Percentiles rank a stretch among this genome's conserved stretches.
These are phyloP conservation scores for Friedmanniomyces endolithicus DNA, from an alignment of 495 filamentous ascomycete genomes.

Conservation along the genomic window DNA sequence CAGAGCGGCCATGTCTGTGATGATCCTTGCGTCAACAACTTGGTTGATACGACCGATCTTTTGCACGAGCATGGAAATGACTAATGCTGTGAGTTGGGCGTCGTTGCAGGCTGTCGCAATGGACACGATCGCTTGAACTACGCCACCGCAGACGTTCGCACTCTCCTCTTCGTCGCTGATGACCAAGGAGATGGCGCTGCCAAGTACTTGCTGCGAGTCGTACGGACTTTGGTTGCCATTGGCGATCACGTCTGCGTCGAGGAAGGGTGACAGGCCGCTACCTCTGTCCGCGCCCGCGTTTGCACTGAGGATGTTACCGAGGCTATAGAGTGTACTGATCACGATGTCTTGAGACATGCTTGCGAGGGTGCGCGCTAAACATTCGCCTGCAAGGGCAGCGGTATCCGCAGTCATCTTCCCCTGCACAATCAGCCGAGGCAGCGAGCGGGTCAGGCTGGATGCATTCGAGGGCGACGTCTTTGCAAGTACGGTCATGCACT, in stretches of 20 bases:
- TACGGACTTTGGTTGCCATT: conserved; percentile 35
- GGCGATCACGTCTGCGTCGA: conserved; percentile 24
- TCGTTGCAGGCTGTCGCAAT: conserved; percentile 72
- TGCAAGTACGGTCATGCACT: conserved; percentile 69
- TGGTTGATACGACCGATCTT: conserved; percentile 74
- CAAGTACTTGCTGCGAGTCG: conserved; percentile 44
- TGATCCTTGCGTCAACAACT: conserved; percentile 66
- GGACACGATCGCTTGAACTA: conserved; percentile 78
- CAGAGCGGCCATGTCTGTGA: conserved; percentile 67
- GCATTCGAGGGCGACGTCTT: conserved; percentile 58
- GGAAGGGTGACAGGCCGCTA: conserved; percentile 12
- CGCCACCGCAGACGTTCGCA: conserved; percentile 56
- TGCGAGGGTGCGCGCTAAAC: conserved; percentile 64
- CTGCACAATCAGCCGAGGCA: conserved; percentile 76
- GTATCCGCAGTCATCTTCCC: conserved; percentile 51
- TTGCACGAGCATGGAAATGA: conserved; percentile 90
- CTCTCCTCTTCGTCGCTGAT: conserved; percentile 62
- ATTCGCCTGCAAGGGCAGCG: conserved; percentile 62
- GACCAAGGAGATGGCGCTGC: conserved; percentile 66
- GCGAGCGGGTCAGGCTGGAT: conserved; percentile 61
- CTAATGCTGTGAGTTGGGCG: conserved; percentile 82
- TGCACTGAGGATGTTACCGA: conserved; percentile 83
- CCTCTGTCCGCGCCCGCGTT: conserved; percentile 33
- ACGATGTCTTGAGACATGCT: conserved; percentile 80
- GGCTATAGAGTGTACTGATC: conserved; percentile 85